Evolutionary conservation across 768 basidiomycete genomes (phyloP), one percentile per base, ranked within the genome.

Genomic region (Lactifluus piperatus): DNA sequence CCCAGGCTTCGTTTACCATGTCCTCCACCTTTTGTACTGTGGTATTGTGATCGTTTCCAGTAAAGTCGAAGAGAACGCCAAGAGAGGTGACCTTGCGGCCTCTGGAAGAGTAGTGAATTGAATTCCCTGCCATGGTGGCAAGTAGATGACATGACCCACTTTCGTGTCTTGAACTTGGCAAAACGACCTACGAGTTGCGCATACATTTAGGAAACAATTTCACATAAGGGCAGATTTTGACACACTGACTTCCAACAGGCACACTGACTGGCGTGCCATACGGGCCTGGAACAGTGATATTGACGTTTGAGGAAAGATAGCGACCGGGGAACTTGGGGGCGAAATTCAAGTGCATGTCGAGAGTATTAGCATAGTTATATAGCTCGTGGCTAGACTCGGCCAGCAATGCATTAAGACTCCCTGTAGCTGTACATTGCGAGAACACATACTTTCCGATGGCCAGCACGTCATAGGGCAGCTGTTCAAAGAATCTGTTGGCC

Each of bases 1-100:
- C 85, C 88, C 92, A 95, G 4, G 71, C 36, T 67, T 93, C 91
- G 59, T 86, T 83, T 43, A 91, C 84, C 85, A 94, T 86, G 43
- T 82, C 75, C 13, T 72, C 77, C 3, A 90, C 86, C 37, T 72
- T 74, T 65, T 91, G 91, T 16, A 94, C 86, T 1, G 84, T 85
- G 5, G 88, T 89, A 59, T 86, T 86, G 45, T 71, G 64, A 43
- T 77, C 83, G 64, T 91, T 88, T 51, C 83, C 82, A 0, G 79
- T 82, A 68, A 91, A 94, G 68, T 91, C 78, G 60, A 73, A 94
- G 13, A 94, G 69, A 27, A 92, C 85, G 5, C 91, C 92, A 13
- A 94, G 76, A 2, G 91, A 80, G 0, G 90, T 93, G 30, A 94
- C 83, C 43, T 73, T 79, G 44, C 85, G 79, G 22, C 89, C 91